phyloP scores from a whole-genome alignment of 2,329 filamentous ascomycete species.

The Penicillium oxalicum region DNA sequence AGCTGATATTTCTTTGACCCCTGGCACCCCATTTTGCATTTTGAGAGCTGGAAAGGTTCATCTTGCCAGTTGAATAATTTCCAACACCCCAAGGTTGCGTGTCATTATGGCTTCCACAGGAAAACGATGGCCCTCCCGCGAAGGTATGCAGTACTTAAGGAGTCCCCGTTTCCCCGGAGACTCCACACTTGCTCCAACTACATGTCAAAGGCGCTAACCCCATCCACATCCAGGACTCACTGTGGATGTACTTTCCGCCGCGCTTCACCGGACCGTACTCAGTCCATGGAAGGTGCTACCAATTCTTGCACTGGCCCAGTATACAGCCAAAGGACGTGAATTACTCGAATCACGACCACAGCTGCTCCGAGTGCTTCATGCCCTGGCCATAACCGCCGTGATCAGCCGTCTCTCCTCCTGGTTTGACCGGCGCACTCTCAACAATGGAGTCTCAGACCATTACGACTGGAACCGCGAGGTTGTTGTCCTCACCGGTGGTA shows the following conservation, averaged over 20 bases:
- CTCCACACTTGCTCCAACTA: too few relatives aligned
- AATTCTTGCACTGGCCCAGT: constrained; percentile 56
- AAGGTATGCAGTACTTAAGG: constrained; percentile 21
- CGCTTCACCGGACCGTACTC: constrained; percentile 56
- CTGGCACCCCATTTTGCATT: neutral
- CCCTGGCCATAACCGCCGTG: constrained; percentile 50
- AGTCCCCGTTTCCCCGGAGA: too few relatives aligned
- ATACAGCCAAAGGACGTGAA: constrained; percentile 56
- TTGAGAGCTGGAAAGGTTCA: neutral
- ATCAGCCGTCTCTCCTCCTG: constrained; percentile 45
- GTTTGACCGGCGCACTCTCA: constrained; percentile 47
- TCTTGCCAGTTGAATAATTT: neutral
- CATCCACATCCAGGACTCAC: constrained; percentile 43
- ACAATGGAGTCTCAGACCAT: constrained; percentile 37
- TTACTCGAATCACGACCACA: constrained; percentile 49
- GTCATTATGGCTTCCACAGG: constrained; percentile 9
- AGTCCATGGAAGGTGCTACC: constrained; percentile 61
- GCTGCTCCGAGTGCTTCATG: constrained; percentile 49
- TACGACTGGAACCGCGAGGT: constrained; percentile 60
- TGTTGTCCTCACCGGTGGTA: constrained; percentile 68
- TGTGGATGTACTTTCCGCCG: constrained; percentile 52
- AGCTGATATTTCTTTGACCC: too few relatives aligned
- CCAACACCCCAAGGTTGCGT: neutral
- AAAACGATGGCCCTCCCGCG: constrained; percentile 27
- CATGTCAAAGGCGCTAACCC: neutral